Evolutionary conservation across 805 yeast genomes (phyloP), one percentile per base, ranked within the genome.

Genomic region (Torulaspora indica): DNA sequence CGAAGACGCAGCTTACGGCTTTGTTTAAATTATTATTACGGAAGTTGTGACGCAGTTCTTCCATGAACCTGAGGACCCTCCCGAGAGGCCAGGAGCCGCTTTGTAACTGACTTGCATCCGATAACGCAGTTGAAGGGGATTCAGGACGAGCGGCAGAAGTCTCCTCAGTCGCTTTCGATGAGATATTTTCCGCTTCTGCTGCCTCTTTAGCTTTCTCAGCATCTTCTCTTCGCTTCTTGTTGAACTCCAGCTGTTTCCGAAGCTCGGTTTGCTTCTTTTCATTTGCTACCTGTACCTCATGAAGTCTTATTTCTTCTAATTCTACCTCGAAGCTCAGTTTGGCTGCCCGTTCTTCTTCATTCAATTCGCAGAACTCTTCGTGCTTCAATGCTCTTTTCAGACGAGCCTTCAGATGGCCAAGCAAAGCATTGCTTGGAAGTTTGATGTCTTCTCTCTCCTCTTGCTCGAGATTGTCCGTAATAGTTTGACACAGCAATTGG

Each of bases 391-490:
- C 75, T 0, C 66, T 64, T 29, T 68, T 71, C 15, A 76, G 63
- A 35, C 79, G 70, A 0, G 86, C 77, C 45, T 74, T 76, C 18
- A 84, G 63, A 48, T 81, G 81, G 0, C 88, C 90, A 40, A 77
- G 67, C 41, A 85, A 70, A 1, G 93, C 90, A 60, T 73, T 78
- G 0, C 88, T 79, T 1, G 96, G 82, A 28, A 90, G 68, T 56
- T 78, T 84, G 54, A 90, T 73, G 63, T 90, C 98, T 43, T 85
- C 90, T 51, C 97, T 75, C 3, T 66, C 58, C 50, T 90, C 97
- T 0, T 61, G 56, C 4, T 61, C 49, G 6, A 77, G 57, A 15
- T 85, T 76, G 1, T 56, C 53, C 24, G 76, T 72, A 27, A 90
- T 67, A 8, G 71, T 63, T 4, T 61, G 66, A 6, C 73, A 62